phyloP scores from a whole-genome alignment of 2,329 filamentous ascomycete genomes.

The Colletotrichum spinosum region DNA sequence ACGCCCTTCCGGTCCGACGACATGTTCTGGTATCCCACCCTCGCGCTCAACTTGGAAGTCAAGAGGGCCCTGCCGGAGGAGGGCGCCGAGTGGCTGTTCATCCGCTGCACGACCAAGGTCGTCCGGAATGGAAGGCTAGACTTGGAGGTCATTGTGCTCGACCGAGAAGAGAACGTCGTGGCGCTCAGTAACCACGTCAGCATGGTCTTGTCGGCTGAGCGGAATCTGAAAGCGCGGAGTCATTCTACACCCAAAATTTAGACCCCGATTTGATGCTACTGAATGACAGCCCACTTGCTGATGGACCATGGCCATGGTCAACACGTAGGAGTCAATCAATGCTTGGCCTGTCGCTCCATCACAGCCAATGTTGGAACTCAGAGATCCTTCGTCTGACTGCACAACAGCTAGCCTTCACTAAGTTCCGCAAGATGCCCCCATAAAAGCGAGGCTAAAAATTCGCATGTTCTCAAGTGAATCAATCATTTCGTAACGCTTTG shows the following conservation, averaged over 20 bases:
- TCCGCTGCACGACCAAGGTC: constrained; percentile 72
- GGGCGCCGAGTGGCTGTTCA: constrained; percentile 79
- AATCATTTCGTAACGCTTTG: no score
- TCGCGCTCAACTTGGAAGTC: constrained; percentile 80
- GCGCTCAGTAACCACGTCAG: constrained; percentile 41
- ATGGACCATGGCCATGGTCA: no score
- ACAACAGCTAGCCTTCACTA: no score
- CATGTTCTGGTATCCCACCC: constrained; percentile 79
- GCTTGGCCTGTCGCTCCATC: no score
- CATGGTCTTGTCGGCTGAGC: constrained; percentile 36
- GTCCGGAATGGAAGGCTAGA: constrained; percentile 80
- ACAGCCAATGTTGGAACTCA: no score
- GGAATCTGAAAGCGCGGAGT: constrained; percentile 36
- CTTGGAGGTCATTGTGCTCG: constrained; percentile 75
- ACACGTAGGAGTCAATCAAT: no score
- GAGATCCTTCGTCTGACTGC: no score
- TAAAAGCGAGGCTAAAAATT: no score
- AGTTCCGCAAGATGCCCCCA: no score
- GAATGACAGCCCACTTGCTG: neutral
- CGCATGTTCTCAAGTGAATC: no score
- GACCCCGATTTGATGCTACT: neutral
- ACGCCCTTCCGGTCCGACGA: constrained; percentile 48
- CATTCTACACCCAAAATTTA: constrained; percentile 20
- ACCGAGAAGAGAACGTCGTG: constrained; percentile 51
- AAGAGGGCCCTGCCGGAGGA: constrained; percentile 77